Evolutionary conservation across 2,329 filamentous ascomycete genomes (phyloP), one percentile per base, ranked within the genome.

Genomic region (Colletotrichum orbiculare): DNA sequence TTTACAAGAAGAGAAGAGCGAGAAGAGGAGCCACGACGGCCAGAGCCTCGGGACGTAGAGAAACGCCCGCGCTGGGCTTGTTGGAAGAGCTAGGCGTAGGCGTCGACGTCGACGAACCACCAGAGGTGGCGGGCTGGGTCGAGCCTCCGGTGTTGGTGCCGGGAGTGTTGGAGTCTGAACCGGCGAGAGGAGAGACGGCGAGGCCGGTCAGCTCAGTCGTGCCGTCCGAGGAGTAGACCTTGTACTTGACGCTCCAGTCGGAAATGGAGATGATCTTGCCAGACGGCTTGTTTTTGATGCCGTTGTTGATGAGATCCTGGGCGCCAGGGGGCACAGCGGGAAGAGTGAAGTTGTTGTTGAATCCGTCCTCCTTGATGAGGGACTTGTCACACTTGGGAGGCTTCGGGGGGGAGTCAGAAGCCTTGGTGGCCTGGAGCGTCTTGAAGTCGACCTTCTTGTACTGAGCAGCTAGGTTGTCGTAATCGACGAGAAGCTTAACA

Each of bases 301-400:
- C 94, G 53, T 91, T 87, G 69, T 92, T 83, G 74, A 97, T 95
- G 72, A 97, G 83, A 49, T 86, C 83, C 66, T 89, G 82, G 43
- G 89, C 89, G 69, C 89, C 91, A 4, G 85, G 81, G 11, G 93
- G 93, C 6, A 87, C 82, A 4, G 73, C 79, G 52, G 91, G 94
- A 62, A 97, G 81, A 49, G 89, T 90, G 81, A 97, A 98, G 83
- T 93, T 91, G 76, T 81, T 89, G 78, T 85, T 86, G 83, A 97
- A 97, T 67, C 84, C 85, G 65, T 84, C 79, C 68, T 82, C 81
- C 66, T 81, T 84, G 79, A 97, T 94, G 58, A 97, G 82, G 66
- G 81, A 84, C 38, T 82, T 65, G 68, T 80, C 80, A 82, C 95
- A 97, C 61, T 78, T 82, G 39, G 91, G 89, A 3, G 91, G 69